Percentiles rank a stretch among this genome's conserved stretches.
Conservation (phyloP, 352 stramenopile species). For the Thalassiosira mediterranea region DNA sequence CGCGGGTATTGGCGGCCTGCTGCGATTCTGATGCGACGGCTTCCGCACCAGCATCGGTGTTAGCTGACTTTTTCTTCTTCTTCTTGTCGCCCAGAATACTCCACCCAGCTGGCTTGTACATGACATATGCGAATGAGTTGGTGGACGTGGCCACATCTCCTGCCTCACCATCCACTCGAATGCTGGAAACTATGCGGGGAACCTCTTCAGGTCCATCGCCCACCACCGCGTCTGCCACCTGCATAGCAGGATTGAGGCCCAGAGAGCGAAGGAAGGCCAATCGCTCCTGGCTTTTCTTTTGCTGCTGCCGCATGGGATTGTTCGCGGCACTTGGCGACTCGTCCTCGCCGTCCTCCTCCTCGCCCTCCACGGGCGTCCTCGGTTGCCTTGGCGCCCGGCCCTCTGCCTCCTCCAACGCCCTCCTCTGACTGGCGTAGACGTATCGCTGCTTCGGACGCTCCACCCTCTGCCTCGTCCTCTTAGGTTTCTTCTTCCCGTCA, state of each 20-base stretch:
- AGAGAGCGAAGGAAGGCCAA: constrained; percentile 40
- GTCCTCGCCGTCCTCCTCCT: constrained; percentile 1
- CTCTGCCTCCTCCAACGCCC: constrained; percentile 10
- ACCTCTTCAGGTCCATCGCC: constrained; percentile 40
- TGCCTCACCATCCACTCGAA: constrained; percentile 50
- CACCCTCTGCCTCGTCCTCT: constrained; percentile 52
- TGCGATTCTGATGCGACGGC: constrained; percentile 15
- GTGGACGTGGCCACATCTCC: constrained; percentile 31
- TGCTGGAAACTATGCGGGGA: constrained; percentile 53
- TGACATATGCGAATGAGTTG: constrained; percentile 72
- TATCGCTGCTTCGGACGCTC: constrained; percentile 69
- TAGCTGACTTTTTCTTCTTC: constrained; percentile 27
- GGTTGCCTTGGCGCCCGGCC: background rate
- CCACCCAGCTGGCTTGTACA: constrained; percentile 79
- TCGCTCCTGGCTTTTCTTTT: constrained; percentile 19
- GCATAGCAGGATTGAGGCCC: constrained; percentile 48
- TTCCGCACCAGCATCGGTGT: constrained; percentile 5
- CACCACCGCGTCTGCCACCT: constrained; percentile 58
- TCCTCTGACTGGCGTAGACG: constrained; percentile 63
- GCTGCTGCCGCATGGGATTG: constrained; percentile 11
- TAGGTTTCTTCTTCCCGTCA: constrained; percentile 39
- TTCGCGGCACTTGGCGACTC: background rate
- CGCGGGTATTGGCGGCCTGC: background rate
- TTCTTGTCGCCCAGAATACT: constrained; percentile 61
- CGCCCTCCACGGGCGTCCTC: background rate